Conservation (phyloP, 2,329 filamentous ascomycete genomes). For the Aspergillus pseudoviridinutans region DNA sequence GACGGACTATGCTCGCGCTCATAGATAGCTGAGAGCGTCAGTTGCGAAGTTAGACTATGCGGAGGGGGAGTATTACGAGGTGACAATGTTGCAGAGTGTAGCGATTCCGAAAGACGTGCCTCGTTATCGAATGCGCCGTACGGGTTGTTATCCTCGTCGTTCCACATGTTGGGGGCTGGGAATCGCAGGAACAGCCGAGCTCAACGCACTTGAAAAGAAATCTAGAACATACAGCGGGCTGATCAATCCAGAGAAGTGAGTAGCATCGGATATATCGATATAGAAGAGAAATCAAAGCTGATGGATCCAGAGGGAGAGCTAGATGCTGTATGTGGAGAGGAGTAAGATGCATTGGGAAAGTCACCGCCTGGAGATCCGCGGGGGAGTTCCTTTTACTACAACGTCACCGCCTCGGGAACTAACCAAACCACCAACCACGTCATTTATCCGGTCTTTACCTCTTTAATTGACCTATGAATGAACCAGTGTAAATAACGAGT, state of each 20-base stretch:
- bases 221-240: neutral
- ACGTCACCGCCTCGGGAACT: constrained; percentile 2
- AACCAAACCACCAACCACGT: neutral
- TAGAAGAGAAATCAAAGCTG: neutral
- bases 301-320: neutral
- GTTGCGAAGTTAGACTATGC: neutral
- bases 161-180: constrained; percentile 69
- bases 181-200: neutral
- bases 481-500: neutral
- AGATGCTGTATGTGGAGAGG: neutral
- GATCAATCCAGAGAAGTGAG: neutral
- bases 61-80: constrained; percentile 46
- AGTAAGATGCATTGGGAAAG: neutral
- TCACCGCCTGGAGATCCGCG: constrained; percentile 3
- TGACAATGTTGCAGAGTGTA: constrained; percentile 53
- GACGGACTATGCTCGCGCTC: constrained; percentile 63
- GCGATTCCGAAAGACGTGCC: constrained; percentile 66
- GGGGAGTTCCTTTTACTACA: neutral
- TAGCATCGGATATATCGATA: neutral
- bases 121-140: constrained; percentile 93
- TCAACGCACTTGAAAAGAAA: neutral
- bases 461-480: neutral
- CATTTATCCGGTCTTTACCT: neutral
- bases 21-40: constrained; percentile 44
- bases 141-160: constrained; percentile 98